A percentile compares a stretch with the other conserved stretches of the same genome.
phyloP scores from a whole-genome alignment of 2,329 filamentous ascomycete genomes.

The Neonectria coccinea region DNA sequence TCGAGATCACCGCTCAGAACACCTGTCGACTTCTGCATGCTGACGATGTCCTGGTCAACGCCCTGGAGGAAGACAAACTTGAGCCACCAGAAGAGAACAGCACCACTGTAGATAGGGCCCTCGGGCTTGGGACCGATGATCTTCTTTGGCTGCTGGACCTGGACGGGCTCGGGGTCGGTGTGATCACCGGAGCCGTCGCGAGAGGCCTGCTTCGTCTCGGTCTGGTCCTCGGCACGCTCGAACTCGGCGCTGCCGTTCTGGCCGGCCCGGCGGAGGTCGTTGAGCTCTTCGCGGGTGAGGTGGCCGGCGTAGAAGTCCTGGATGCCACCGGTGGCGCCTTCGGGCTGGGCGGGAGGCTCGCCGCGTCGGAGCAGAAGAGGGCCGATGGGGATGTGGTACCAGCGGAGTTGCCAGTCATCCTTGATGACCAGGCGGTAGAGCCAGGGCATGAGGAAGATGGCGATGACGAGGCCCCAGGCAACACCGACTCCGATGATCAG shows the following conservation, averaged over 20 bases:
- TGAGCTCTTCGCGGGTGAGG: slow-evolving; percentile 64
- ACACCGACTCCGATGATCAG: slow-evolving; percentile 66
- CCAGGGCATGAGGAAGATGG: slow-evolving; percentile 69
- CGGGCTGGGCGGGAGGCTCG: slow-evolving; percentile 67
- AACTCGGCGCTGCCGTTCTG: slow-evolving; percentile 38
- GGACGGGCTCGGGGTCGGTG: slow-evolving; percentile 18
- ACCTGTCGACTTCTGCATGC: slow-evolving; percentile 55
- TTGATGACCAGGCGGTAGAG: slow-evolving; percentile 68
- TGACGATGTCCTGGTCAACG: slow-evolving; percentile 45
- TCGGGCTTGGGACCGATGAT: slow-evolving; percentile 41
- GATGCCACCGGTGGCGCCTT: slow-evolving; percentile 69
- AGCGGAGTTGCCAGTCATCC: slow-evolving; percentile 71
- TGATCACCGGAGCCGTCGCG: slow-evolving; percentile 10
- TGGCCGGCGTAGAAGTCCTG: slow-evolving; percentile 69
- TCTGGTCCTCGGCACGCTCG: slow-evolving; percentile 37
- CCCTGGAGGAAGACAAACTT: slow-evolving; percentile 43
- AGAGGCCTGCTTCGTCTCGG: slow-evolving; percentile 40
- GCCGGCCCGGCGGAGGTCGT: slow-evolving; percentile 52
- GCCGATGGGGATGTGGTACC: slow-evolving; percentile 65
- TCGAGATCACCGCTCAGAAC: slow-evolving; percentile 65
- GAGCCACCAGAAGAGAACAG: slow-evolving; percentile 42
- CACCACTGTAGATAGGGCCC: slow-evolving; percentile 9
- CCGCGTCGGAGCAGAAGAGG: slow-evolving; percentile 63
- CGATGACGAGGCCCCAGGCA: slow-evolving; percentile 61
- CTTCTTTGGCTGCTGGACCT: slow-evolving; percentile 33